phyloP scores from a whole-genome alignment of 176 grass and related monocot genomes.

The Tillandsia fasciculata region DNA sequence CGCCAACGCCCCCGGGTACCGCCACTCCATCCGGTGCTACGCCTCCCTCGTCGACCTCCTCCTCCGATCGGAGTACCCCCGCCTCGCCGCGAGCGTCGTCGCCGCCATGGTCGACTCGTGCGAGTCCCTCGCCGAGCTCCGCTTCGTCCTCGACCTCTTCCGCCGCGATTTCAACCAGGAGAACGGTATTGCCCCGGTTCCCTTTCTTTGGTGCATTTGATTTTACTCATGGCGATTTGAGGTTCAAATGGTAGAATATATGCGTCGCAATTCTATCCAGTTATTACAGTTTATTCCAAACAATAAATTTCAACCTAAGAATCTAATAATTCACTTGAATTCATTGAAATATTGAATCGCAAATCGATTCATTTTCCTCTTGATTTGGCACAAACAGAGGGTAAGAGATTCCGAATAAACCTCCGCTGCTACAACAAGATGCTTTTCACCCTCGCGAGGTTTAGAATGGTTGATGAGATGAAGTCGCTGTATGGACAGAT shows the following conservation, averaged over 20 bases:
- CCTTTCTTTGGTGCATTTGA: too few species aligned
- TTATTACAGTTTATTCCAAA: too few species aligned
- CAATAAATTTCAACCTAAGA: too few species aligned
- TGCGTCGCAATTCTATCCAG: too few species aligned
- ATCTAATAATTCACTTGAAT: too few species aligned
- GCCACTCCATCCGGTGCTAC: conserved; percentile 8
- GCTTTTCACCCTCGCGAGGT: background rate
- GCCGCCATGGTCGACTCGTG: conserved; percentile 10
- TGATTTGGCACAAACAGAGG: background rate
- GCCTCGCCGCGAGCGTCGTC: background rate
- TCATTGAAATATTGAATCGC: too few species aligned
- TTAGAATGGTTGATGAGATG: conserved; percentile 8
- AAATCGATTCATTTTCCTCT: too few species aligned
- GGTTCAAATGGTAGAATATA: too few species aligned
- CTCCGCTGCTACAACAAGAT: conserved; percentile 15
- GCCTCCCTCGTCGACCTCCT: conserved; percentile 4
- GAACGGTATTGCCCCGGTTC: too few species aligned
- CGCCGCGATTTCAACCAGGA: too few species aligned
- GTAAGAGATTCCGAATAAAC: background rate
- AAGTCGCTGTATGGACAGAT: conserved; percentile 1
- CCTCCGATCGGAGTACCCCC: conserved; percentile 1
- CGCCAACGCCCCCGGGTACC: conserved; percentile 6
- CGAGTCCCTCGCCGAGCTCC: background rate
- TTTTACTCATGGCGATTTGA: too few species aligned
- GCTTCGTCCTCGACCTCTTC: background rate